Evolutionary conservation across 148 eudicot genomes (phyloP), one percentile per base, ranked within the genome.

Genomic region (Silene conica): DNA sequence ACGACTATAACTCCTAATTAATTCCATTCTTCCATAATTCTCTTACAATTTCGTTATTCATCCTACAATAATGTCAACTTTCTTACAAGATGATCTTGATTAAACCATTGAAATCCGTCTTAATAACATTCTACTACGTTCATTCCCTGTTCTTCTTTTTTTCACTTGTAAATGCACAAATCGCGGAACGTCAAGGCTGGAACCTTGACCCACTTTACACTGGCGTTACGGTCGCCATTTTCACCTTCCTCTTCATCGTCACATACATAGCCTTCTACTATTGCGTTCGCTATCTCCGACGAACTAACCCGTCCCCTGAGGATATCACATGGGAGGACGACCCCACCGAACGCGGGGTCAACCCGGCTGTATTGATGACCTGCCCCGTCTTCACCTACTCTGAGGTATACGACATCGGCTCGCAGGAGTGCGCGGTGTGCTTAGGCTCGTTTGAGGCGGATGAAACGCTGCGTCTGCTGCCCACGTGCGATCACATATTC

Each of bases 401-500:
- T 0, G 77, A 83, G 23, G 80, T 70, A 3, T 56, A 43, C 43
- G 60, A 41, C 15, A 28, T 15, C 3, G 71, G 41, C 25, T 16
- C 56, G 23, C 45, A 65, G 28, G 85, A 83, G 63, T 83, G 85
- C 60, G 82, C 83, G 25, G 81, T 85, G 3, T 85, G 87, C n/a
- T 34, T 85, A 6, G 67, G 80, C 71, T 62, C 72, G 50, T 83
- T 83, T 20, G 79, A 72, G 5, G 77, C 58, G 5, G 76, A 70
- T 5, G 85, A 85, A 18, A 57, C 59, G 28, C 73, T 85, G 21
- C 79, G 87, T 34, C 46, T 73, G 50, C 46, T 85, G 12, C 87
- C 87, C 13, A 75, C 69, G 43, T 85, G 87, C 38, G 78, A 72
- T 1, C 87, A 85, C 64, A 77, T 82, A 63, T 85, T 85, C 28